Evolutionary conservation across 225 moss, liverwort and hornwort genomes (phyloP), one percentile per base, ranked within the genome.

Genomic region (Marchantia paleacea): DNA sequence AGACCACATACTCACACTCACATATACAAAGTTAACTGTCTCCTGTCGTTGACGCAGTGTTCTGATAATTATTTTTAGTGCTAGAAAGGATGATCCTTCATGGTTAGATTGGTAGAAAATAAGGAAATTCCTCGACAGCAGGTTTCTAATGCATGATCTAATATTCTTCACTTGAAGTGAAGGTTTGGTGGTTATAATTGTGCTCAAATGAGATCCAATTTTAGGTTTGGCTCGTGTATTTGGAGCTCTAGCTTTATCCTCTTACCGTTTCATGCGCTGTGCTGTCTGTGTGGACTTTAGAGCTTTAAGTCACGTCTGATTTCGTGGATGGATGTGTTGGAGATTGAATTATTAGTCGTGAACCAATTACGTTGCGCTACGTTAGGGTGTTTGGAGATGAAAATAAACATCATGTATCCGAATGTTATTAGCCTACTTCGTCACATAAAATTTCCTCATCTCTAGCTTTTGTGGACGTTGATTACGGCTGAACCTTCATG

Each of bases 11-110:
- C 72, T 50, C 76, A 54, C 71, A 54, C 55, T 77, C 79, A 67
- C 64, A 48, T 72, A 80, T 73, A 71, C 76, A 73, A 77, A 67
- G 67, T 57, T 25, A 64, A 79, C 55, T 77, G 67, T 72, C 22
- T 22, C 47, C 19, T 49, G 69, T 72, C 24, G 72, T 19, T 55
- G 75, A 69, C 7, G 13, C 75, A 52, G 52, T 54, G 75, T 12
- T 29, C 54, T 29, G 55, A 75, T 55, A 55, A 28, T 75, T 54
- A 30, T 54, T 52, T 54, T 26, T 18, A 55, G 54, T 26, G 55
- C 71, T 50, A 49, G 49, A 19, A 39, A 55, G 24, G 16, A 55
- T 54, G 26, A 75, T 55, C 25, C 54, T 75, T 12, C 55, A 49
- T 10, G 55, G 16, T 28, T 28, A 55, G 75, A 52, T 13, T 16